Conservation (phyloP, 2,329 filamentous ascomycete species). For the Alternaria hordeiaustralica region DNA sequence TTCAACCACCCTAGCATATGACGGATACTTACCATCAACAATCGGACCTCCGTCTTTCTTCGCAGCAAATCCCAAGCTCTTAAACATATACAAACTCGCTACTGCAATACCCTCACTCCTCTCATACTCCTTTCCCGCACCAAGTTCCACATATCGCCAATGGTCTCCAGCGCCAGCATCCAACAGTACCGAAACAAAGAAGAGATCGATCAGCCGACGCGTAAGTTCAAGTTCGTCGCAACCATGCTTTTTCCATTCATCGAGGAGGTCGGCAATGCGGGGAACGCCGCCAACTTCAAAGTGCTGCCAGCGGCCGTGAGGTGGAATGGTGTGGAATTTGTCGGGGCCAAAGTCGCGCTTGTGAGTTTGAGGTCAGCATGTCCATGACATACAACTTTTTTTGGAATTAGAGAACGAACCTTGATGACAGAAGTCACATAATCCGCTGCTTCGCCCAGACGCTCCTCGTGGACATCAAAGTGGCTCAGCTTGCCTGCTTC, state of each 20-base stretch:
- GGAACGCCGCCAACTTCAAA: conserved; percentile 78
- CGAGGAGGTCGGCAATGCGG: conserved; percentile 70
- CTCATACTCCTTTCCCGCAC: conserved; percentile 78
- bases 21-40: conserved; percentile 68
- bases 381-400: no score
- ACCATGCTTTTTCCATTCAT: conserved; percentile 61
- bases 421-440: conserved; percentile 91
- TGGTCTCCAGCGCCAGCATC: conserved; percentile 85
- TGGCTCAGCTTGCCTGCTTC: conserved; percentile 66
- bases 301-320: conserved; percentile 82
- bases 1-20: background rate
- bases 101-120: conserved; percentile 87
- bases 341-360: conserved; percentile 72
- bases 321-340: conserved; percentile 60
- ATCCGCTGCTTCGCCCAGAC: conserved; percentile 77
- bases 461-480: conserved; percentile 83
- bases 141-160: conserved; percentile 89
- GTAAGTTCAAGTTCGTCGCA: conserved; percentile 74
- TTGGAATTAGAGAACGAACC: conserved; percentile 57
- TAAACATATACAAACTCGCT: conserved; percentile 86
- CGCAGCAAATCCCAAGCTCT: conserved; percentile 76
- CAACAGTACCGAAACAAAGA: conserved; percentile 78
- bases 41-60: conserved; percentile 75
- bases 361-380: background rate
- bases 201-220: conserved; percentile 76